phyloP scores from a whole-genome alignment of 495 filamentous ascomycete species.

The Tuber calosporum region DNA sequence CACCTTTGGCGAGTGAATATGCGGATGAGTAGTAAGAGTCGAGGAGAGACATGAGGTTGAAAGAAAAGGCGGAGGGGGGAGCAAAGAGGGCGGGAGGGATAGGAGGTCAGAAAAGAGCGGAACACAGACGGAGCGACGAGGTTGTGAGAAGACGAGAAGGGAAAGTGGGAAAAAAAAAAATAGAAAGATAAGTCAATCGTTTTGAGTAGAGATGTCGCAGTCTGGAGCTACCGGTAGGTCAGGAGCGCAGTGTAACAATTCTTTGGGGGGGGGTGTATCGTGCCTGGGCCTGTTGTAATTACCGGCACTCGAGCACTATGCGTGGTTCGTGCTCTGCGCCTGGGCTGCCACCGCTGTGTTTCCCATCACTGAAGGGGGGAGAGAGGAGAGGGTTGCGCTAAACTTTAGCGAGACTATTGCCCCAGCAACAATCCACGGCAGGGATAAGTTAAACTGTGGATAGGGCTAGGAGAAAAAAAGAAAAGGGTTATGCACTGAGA shows the following conservation, averaged over 20 bases:
- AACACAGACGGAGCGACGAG: neutral
- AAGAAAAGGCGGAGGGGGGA: conserved; percentile 2
- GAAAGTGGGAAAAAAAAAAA: neutral
- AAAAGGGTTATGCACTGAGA: neutral
- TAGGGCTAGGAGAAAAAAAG: neutral
- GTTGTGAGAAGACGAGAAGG: neutral
- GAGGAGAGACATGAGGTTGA: conserved; percentile 19
- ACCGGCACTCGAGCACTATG: no score
- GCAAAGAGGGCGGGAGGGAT: neutral
- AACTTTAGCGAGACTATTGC: neutral
- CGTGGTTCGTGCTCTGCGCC: neutral
- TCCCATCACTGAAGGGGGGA: neutral
- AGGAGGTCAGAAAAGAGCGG: neutral
- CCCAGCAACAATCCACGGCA: neutral
- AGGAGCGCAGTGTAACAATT: neutral
- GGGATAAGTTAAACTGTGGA: neutral
- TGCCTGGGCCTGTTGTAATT: neutral
- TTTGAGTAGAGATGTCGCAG: conserved; percentile 3
- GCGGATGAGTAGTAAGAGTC: conserved; percentile 23
- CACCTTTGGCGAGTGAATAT: conserved; percentile 36
- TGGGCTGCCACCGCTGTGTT: neutral
- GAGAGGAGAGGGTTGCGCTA: neutral
- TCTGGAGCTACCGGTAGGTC: neutral
- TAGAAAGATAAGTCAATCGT: neutral
- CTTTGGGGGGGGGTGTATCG: conserved; percentile 1